Evolutionary conservation across 148 eudicot genomes (phyloP).

Genomic region (Polygonum maritimum): DNA sequence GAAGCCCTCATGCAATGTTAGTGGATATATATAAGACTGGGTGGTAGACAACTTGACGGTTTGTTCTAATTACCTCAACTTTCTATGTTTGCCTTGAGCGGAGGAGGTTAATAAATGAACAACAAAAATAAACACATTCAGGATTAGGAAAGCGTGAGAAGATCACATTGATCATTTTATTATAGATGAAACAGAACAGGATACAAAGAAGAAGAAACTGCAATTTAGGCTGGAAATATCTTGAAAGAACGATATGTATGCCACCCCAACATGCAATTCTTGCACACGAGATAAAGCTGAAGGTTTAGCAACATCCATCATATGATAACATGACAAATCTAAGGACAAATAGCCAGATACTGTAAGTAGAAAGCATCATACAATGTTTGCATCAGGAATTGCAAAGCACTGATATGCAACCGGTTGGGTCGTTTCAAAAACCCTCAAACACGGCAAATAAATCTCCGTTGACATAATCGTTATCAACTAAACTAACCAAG

Average conservation of each 20-base stretch:
- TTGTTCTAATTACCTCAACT: no score
- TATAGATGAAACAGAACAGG: neutral
- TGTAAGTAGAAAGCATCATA: neutral
- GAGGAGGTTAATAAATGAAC: no score
- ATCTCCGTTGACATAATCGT: slow-evolving; percentile 24
- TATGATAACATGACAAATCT: neutral
- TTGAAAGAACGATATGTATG: neutral
- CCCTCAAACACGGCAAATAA: slow-evolving; percentile 26
- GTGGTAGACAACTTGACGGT: no score
- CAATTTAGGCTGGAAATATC: neutral
- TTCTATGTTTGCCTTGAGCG: no score
- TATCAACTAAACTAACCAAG: slow-evolving; percentile 41
- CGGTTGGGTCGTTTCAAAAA: slow-evolving; percentile 11
- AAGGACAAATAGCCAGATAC: neutral
- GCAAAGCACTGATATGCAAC: neutral
- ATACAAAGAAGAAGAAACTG: neutral
- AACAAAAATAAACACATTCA: no score
- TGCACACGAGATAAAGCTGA: neutral
- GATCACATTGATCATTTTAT: neutral
- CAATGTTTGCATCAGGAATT: neutral
- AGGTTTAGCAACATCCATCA: neutral
- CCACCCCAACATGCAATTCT: neutral
- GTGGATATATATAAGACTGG: no score
- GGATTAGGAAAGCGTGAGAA: no score
- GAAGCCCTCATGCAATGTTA: no score